phyloP scores from a whole-genome alignment of 2,329 filamentous ascomycete genomes.

The Penicillium sp. region DNA sequence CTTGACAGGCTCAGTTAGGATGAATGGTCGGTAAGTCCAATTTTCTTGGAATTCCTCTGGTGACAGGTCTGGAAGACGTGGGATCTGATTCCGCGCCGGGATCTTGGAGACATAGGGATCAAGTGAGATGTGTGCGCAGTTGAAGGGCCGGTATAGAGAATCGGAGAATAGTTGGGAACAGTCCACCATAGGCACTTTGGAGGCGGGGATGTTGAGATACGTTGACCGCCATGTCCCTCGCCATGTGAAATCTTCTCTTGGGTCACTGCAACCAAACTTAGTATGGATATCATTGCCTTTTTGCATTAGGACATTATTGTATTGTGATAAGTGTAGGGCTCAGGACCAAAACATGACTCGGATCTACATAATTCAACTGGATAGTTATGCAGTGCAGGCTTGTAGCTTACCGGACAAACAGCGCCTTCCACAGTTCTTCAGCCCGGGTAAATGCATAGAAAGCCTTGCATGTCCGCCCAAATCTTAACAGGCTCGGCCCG shows the following conservation, averaged over 20 bases:
- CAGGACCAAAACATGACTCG: background rate
- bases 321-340: background rate
- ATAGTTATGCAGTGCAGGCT: constrained; percentile 3
- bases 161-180: constrained; percentile 86
- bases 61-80: constrained; percentile 65
- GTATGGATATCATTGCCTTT: constrained; percentile 3
- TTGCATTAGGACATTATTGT: background rate
- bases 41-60: constrained; percentile 68
- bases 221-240: constrained; percentile 82
- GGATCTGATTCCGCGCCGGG: constrained; percentile 69
- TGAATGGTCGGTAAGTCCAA: constrained; percentile 81
- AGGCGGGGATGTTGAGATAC: constrained; percentile 59
- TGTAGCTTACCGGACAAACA: constrained; percentile 76
- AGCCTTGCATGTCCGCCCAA: constrained; percentile 79
- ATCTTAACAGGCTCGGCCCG: constrained; percentile 55
- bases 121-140: constrained; percentile 75
- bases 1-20: constrained; percentile 77
- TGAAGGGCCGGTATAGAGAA: constrained; percentile 82
- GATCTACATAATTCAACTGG: constrained; percentile 8
- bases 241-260: constrained; percentile 59
- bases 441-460: constrained; percentile 79
- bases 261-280: constrained; percentile 27
- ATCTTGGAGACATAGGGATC: constrained; percentile 67
- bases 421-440: constrained; percentile 84
- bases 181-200: constrained; percentile 58